Evolutionary conservation across 352 stramenopile genomes (phyloP), one percentile per base, ranked within the genome.

Genomic region (Pythium rhizo-oryzae): DNA sequence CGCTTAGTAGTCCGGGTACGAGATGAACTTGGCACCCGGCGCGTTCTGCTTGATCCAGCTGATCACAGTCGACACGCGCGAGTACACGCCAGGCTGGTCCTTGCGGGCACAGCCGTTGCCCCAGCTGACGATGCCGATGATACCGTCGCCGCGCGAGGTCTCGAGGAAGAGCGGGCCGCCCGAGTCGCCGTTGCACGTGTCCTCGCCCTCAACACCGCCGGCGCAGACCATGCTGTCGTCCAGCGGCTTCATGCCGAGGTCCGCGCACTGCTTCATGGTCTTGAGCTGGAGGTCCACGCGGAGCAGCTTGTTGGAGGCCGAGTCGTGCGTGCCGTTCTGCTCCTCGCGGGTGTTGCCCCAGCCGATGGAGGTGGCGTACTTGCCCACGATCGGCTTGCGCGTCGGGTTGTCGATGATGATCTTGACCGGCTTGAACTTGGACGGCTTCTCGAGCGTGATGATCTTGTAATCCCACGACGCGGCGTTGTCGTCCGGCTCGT

Each of bases 381-480:
- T 62, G 62, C 62, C 62, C 3, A 50, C 23, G 23, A 69, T 16
- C 18, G 62, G 62, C 11, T 21, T n/a, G 1, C 8, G 23, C 19
- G 53, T 46, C 24, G 61, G 61, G 61, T 68, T 44, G 43, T 68
- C 30, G 39, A 68, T 23, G 1, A 69, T 19, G 52, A 69, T 57
- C 25, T 35, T n/a, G n/a, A 67, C 57, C 1, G 58, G 58, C 51
- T 18, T 43, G 49, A 49, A 47, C n/a, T 51, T 44, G 6, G 58
- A 54, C 11, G 37, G 19, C 25, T 47, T 69, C 23, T 58, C 64
- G 16, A 76, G 59, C 49, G 63, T 43, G 28, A 76, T 52, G 44
- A 76, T 56, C 54, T 56, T 59, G 62, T 66, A 72, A 52, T 76
- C 70, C 39, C 62, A 62, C 13, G 44, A 16, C 35, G 39, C 50